These are phyloP conservation scores for Juncus inflexus DNA, from an alignment of 176 grass and related monocot species.

Conservation along the genomic window DNA sequence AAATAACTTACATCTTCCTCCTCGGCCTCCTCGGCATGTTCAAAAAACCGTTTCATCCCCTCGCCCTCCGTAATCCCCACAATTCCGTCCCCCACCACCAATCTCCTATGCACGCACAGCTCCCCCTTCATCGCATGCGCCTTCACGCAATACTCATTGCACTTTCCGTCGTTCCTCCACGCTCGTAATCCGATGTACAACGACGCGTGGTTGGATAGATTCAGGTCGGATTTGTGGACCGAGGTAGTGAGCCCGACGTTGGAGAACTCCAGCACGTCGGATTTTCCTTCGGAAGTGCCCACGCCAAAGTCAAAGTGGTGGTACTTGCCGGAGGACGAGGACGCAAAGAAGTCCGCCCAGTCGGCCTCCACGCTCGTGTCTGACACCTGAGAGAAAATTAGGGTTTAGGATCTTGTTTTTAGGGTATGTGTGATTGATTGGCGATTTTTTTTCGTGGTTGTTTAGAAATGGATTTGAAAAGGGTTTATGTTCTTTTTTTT, in stretches of 20 bases:
- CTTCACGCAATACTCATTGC: conserved; percentile 67
- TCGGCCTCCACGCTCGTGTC: conserved; percentile 46
- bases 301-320: conserved; percentile 93
- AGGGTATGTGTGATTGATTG: not conserved
- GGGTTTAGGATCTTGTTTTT: conserved; percentile 19
- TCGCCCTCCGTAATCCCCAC: conserved; percentile 81
- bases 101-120: conserved; percentile 75
- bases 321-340: conserved; percentile 60
- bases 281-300: conserved; percentile 80
- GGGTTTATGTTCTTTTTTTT: no score
- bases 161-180: conserved; percentile 62
- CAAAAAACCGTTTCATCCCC: conserved; percentile 80
- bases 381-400: conserved; percentile 58
- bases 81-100: conserved; percentile 76
- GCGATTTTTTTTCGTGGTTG: not conserved
- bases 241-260: conserved; percentile 68
- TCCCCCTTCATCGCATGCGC: conserved; percentile 93
- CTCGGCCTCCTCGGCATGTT: conserved; percentile 94
- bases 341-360: conserved; percentile 63
- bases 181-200: conserved; percentile 71
- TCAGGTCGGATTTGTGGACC: conserved; percentile 56
- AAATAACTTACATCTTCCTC: conserved; percentile 79
- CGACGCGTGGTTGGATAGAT: conserved; percentile 54
- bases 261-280: conserved; percentile 72
- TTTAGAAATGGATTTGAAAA: no score